Evolutionary conservation across 2,329 filamentous ascomycete species (phyloP).

Genomic region (Fusarium liriodendri): DNA sequence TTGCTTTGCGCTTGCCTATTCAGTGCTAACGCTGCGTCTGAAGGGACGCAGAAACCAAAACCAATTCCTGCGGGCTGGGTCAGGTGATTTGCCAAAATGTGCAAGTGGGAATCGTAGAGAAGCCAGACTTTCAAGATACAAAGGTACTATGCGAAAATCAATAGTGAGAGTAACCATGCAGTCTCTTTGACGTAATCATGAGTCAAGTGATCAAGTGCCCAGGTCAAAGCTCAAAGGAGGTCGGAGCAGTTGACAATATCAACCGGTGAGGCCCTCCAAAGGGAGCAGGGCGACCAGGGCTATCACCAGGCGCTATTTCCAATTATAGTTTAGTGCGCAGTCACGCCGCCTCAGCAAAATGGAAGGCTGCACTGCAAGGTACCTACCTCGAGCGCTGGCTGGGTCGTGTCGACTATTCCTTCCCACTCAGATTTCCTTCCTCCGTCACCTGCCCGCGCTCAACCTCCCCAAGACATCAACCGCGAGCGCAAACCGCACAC

Average conservation of each 20-base stretch:
- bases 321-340: constrained; percentile 27
- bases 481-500: constrained; percentile 23
- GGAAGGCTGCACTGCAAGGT: constrained; percentile 31
- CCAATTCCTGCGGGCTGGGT: neutral
- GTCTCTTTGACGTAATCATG: neutral
- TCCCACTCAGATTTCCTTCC: constrained; percentile 35
- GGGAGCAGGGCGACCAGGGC: constrained; percentile 29
- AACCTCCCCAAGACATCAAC: constrained; percentile 29
- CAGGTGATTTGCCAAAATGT: constrained; percentile 9
- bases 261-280: neutral
- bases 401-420: constrained; percentile 37
- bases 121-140: neutral
- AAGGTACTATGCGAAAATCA: neutral
- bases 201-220: constrained; percentile 2
- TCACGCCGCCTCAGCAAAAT: constrained; percentile 35
- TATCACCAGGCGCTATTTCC: constrained; percentile 21
- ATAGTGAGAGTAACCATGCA: neutral
- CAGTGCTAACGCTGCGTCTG: constrained; percentile 20
- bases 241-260: neutral
- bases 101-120: neutral
- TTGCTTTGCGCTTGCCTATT: constrained; percentile 28
- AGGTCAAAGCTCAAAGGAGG: constrained; percentile 1
- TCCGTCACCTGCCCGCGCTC: constrained; percentile 27
- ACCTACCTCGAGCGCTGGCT: constrained; percentile 27
- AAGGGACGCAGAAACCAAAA: neutral